Evolutionary conservation across 2,329 filamentous ascomycete species (phyloP), one percentile per base, ranked within the genome.

Genomic region (Magnaporthiopsis incrustans): DNA sequence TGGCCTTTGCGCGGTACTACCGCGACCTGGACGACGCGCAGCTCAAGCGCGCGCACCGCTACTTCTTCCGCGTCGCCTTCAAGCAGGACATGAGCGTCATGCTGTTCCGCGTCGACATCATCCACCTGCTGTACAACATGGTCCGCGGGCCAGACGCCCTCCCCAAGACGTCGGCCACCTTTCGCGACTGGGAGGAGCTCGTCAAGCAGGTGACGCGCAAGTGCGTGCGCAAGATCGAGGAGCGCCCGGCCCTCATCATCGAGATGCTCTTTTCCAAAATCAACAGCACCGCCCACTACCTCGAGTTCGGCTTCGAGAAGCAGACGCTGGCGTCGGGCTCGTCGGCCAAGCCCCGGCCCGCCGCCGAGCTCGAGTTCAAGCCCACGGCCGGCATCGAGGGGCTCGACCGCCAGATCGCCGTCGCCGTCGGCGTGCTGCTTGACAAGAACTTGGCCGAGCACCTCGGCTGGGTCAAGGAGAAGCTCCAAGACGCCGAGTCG

Each of bases 261-360:
- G 95, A 99, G 76, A 86, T 99, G 82, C 81, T 99, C 18, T 99
- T 99, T 76, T 96, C 91, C 74, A 99, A 99, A 75, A 89, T 92
- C 65, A 88, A 87, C 62, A 84, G 85, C 59, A 97, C 91, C 0
- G 84, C 92, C 0, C 91, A 90, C 75, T 98, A 92, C 73, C 82
- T 99, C 6, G 93, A 98, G 72, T 92, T 93, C 71, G 95, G 95
- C 0, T 89, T 91, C 69, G 92, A 97, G 71, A 91, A 88, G 71
- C 92, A 94, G 68, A 85, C 88, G 0, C 73, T 88, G 30, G 82
- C 83, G 26, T 79, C 82, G 25, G 71, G 75, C n/a, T 79, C 82
- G 25, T 71, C 75, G 25, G 56, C n/a, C 53, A 82, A 86, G 58
- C 84, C 87, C 12, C 85, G 85, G 68, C 85, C 91, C 4, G 92